A percentile compares a stretch with the other conserved stretches of the same genome.
These are phyloP conservation scores for Exophiala dermatitidis DNA, from an alignment of 2,329 filamentous ascomycete species.

Conservation along the genomic window DNA sequence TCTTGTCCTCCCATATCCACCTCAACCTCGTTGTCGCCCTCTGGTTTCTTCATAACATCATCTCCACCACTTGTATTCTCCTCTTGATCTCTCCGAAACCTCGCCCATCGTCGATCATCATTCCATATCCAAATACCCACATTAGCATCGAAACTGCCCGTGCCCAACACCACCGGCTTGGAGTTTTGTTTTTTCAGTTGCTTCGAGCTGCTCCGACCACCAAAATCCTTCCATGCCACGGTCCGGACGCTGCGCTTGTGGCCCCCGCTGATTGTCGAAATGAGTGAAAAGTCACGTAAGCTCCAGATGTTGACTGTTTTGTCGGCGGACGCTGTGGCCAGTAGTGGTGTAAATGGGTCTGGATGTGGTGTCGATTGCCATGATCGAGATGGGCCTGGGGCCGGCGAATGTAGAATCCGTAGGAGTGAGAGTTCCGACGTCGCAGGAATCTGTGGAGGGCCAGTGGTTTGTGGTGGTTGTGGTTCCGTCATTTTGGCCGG, in stretches of 20 bases:
- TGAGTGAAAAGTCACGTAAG: slow-evolving; percentile 67
- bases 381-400: slow-evolving; percentile 48
- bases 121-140: slow-evolving; percentile 66
- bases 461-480: background rate
- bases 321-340: slow-evolving; percentile 80
- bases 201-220: slow-evolving; percentile 16
- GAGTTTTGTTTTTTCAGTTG: slow-evolving; percentile 40
- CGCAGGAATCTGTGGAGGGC: background rate
- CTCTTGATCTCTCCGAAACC: slow-evolving; percentile 6
- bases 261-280: slow-evolving; percentile 74
- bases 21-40: slow-evolving; percentile 1
- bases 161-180: slow-evolving; percentile 64
- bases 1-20: slow-evolving; percentile 20
- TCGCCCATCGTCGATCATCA: slow-evolving; percentile 10
- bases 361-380: slow-evolving; percentile 77
- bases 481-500: slow-evolving; percentile 5
- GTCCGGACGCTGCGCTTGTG: slow-evolving; percentile 86
- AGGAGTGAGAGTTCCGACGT: slow-evolving; percentile 14
- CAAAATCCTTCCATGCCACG: slow-evolving; percentile 65
- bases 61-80: too few species aligned
- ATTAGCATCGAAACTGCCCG: slow-evolving; percentile 87
- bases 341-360: slow-evolving; percentile 67
- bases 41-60: slow-evolving; percentile 1
- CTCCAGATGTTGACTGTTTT: slow-evolving; percentile 88
- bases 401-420: slow-evolving; percentile 14